These are phyloP conservation scores for Leptographium lundbergii DNA, from an alignment of 2,329 filamentous ascomycete species.

Conservation along the genomic window DNA sequence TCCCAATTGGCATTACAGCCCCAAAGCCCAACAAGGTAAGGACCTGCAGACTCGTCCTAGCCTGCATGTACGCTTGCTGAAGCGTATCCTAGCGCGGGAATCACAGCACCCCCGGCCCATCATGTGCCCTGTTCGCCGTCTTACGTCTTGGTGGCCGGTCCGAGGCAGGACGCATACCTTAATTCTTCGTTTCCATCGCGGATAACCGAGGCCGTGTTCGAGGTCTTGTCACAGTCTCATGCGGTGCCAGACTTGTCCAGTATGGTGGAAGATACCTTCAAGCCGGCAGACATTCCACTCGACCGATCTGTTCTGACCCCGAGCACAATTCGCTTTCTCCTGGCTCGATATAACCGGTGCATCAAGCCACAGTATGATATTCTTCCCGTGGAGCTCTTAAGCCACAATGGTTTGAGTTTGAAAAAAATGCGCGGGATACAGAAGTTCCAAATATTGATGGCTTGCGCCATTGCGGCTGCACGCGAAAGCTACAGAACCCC, in stretches of 20 bases:
- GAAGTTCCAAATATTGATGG: conserved; percentile 2
- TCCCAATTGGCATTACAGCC: neutral
- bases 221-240: neutral
- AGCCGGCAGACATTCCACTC: neutral
- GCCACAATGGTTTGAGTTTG: conserved; percentile 1
- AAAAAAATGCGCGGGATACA: neutral
- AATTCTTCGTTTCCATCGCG: neutral
- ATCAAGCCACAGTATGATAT: conserved; percentile 2
- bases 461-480: conserved; percentile 3
- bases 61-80: neutral
- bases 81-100: neutral
- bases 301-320: neutral
- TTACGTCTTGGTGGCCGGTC: neutral
- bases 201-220: neutral
- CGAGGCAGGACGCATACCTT: neutral
- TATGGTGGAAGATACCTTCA: neutral
- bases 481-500: neutral
- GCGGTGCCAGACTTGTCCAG: neutral
- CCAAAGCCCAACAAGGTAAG: neutral
- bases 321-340: neutral
- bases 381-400: neutral
- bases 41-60: neutral
- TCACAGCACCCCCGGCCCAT: neutral
- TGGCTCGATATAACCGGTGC: neutral
- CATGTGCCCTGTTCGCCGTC: neutral